Percentiles rank a stretch among this genome's conserved stretches.
These are phyloP conservation scores for Aspergillus tubingensis DNA, from an alignment of 2,329 filamentous ascomycete species.

Conservation along the genomic window DNA sequence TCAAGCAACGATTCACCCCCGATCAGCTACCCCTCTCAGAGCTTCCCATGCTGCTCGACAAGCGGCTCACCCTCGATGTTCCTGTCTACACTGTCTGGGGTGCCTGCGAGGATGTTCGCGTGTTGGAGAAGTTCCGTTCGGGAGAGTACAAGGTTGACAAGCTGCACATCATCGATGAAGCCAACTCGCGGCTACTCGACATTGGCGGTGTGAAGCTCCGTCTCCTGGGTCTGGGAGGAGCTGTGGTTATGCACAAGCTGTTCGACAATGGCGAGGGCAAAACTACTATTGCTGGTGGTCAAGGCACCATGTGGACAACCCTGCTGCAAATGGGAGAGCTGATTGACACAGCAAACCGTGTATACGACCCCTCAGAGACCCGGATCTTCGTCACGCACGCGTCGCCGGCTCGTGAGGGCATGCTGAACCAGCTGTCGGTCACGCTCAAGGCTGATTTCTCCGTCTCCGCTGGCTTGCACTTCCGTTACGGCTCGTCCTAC, in stretches of 20 bases:
- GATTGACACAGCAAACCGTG: constrained; percentile 94
- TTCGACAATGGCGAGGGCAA: constrained; percentile 98
- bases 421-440: constrained; percentile 95
- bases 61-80: constrained; percentile 86
- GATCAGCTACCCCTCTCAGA: constrained; percentile 89
- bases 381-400: constrained; percentile 96
- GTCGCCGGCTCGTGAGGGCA: constrained; percentile 91
- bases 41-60: constrained; percentile 82
- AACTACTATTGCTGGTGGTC: constrained; percentile 95
- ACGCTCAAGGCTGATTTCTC: constrained; percentile 98
- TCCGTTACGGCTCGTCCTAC: constrained; percentile 98
- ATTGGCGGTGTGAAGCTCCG: constrained; percentile 94
- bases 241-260: constrained; percentile 99
- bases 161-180: constrained; percentile 97
- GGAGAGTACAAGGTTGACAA: constrained; percentile 98
- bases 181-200: constrained; percentile 91
- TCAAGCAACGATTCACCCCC: constrained; percentile 81
- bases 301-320: constrained; percentile 99
- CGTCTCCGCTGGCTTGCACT: constrained; percentile 94
- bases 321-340: constrained; percentile 97
- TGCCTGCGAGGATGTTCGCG: constrained; percentile 95
- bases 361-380: constrained; percentile 97
- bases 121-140: constrained; percentile 94
- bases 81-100: constrained; percentile 99
- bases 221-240: constrained; percentile 87